A percentile compares a stretch with the other conserved stretches of the same genome.
These are phyloP conservation scores for Pyricularia sp. DNA, from an alignment of 2,329 filamentous ascomycete species.

Conservation along the genomic window DNA sequence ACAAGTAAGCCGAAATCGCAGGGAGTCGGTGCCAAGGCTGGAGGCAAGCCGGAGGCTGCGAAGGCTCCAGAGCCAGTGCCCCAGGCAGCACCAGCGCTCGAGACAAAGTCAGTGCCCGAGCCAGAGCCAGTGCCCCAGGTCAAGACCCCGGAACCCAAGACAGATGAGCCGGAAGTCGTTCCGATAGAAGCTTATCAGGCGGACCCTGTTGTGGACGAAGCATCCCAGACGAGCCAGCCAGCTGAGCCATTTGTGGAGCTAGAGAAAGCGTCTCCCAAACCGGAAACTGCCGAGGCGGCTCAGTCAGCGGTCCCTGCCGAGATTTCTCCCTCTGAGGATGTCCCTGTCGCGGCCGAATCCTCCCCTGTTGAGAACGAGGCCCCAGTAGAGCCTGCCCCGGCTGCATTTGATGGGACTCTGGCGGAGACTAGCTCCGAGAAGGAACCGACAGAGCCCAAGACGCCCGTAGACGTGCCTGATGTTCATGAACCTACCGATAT, in stretches of 20 bases:
- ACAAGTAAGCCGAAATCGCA: conserved; percentile 12
- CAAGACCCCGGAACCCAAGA: background rate
- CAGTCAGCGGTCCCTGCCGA: background rate
- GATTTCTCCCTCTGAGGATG: background rate
- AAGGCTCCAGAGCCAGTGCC: conserved; percentile 11
- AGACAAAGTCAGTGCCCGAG: no score
- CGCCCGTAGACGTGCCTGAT: background rate
- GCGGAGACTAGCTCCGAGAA: background rate
- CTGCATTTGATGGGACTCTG: background rate
- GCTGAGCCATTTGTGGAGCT: background rate
- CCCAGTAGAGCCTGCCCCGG: background rate
- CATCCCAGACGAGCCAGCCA: background rate
- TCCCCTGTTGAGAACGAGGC: background rate
- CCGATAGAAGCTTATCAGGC: background rate
- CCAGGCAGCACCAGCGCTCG: background rate
- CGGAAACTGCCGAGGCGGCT: background rate
- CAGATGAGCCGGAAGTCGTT: background rate
- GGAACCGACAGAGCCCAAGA: background rate
- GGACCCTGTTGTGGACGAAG: background rate
- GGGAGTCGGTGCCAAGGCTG: conserved; percentile 15
- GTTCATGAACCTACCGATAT: background rate
- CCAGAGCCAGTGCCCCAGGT: conserved; percentile 6
- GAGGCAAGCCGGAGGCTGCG: conserved; percentile 18
- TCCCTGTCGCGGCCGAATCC: background rate
- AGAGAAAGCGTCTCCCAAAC: background rate